Conservation (phyloP, 768 basidiomycete genomes). For the Pilatotrama ljubarskyi region DNA sequence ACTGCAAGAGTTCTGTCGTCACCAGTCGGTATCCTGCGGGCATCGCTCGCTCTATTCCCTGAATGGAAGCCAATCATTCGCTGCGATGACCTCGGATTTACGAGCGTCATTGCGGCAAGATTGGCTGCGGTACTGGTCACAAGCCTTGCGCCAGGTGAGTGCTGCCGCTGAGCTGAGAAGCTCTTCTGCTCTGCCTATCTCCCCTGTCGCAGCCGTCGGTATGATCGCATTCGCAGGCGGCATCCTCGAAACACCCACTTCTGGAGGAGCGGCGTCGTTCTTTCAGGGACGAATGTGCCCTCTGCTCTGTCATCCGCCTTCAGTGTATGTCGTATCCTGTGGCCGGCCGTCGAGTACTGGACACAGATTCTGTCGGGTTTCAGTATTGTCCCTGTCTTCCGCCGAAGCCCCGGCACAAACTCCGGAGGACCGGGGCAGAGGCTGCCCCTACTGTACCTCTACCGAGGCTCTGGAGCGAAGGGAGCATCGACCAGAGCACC, state of each 20-base stretch:
- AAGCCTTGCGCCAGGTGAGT: background rate
- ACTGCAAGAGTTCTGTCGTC: background rate
- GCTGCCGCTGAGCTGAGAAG: background rate
- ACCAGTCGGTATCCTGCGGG: background rate
- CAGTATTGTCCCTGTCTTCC: background rate
- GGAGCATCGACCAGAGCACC: background rate
- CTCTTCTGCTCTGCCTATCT: background rate
- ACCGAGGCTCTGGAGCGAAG: background rate
- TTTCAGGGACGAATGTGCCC: background rate
- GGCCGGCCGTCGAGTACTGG: no score
- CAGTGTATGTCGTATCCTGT: background rate
- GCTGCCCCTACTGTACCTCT: background rate
- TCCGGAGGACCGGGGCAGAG: background rate
- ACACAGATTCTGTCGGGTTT: background rate
- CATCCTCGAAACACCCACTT: background rate
- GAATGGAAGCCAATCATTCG: background rate
- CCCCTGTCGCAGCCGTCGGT: background rate
- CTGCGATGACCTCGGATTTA: background rate
- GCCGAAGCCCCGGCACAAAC: background rate
- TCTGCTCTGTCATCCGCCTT: slow-evolving; percentile 1
- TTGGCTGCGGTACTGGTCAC: background rate
- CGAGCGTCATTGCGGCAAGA: background rate
- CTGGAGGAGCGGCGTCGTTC: slow-evolving; percentile 3
- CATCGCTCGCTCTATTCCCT: background rate
- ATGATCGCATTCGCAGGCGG: slow-evolving; percentile 3